These are phyloP conservation scores for Bipolaris cookei DNA, from an alignment of 2,329 filamentous ascomycete species.

Conservation along the genomic window DNA sequence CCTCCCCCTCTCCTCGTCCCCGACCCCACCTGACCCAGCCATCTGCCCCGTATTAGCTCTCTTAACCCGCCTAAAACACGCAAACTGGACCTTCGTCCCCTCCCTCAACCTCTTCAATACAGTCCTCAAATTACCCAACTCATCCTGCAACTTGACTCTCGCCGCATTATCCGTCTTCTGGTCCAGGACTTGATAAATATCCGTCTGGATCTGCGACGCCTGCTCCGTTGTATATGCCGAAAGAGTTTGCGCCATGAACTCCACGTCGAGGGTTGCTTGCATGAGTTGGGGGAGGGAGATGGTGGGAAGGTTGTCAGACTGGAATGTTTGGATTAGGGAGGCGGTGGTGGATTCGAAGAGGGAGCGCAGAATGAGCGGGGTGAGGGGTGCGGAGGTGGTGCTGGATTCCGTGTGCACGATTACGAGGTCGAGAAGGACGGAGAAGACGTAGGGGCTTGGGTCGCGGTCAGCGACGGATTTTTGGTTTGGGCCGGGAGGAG, in stretches of 20 bases:
- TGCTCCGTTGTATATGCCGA: slow-evolving; percentile 86
- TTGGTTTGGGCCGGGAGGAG: slow-evolving; percentile 54
- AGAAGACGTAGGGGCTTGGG: slow-evolving; percentile 88
- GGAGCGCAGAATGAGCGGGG: slow-evolving; percentile 81
- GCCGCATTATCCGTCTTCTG: slow-evolving; percentile 87
- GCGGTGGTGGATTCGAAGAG: slow-evolving; percentile 81
- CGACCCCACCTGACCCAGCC: background rate
- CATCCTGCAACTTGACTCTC: slow-evolving; percentile 77
- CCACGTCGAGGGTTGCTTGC: slow-evolving; percentile 96
- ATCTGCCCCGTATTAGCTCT: slow-evolving; percentile 9
- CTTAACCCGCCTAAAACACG: slow-evolving; percentile 44
- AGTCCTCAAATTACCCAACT: slow-evolving; percentile 86
- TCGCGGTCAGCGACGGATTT: slow-evolving; percentile 64
- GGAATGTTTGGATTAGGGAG: slow-evolving; percentile 82
- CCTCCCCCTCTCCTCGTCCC: slow-evolving; percentile 14
- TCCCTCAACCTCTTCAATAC: slow-evolving; percentile 71
- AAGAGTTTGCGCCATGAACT: slow-evolving; percentile 94
- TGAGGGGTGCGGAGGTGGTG: slow-evolving; percentile 70
- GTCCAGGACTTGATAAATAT: slow-evolving; percentile 92
- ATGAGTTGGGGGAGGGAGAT: slow-evolving; percentile 85
- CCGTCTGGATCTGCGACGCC: slow-evolving; percentile 79
- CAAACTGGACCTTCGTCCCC: slow-evolving; percentile 48
- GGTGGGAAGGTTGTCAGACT: slow-evolving; percentile 55
- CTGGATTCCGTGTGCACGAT: slow-evolving; percentile 81
- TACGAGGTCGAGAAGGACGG: slow-evolving; percentile 81